Evolutionary conservation across 1,139 yeast species (phyloP), one percentile per base, ranked within the genome.

Genomic region (Sugiyamaella grinbergsii): DNA sequence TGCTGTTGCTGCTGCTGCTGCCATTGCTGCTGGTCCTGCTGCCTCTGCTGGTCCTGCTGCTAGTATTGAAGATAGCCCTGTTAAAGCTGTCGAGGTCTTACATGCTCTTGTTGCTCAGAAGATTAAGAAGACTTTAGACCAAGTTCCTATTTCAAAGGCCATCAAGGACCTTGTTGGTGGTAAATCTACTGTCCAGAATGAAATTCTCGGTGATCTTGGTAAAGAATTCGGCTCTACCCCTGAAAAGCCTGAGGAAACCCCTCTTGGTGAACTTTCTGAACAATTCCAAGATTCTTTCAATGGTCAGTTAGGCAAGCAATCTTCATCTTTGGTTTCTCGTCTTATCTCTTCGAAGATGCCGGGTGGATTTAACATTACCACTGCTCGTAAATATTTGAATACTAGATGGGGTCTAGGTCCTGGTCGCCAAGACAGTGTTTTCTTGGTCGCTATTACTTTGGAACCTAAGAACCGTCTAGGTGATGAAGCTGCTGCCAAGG

Each of bases 171-270:
- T 93, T 65, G 98, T 93, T 58, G 95, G 95, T 64, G 98, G 98
- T 76, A 93, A 93, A 71, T 93, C 98, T 24, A 93, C 98, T 33
- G 94, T 93, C 45, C 98, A 93, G 75, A 93, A 93, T 71, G 98
- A 93, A 77, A 93, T 93, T 62, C 80, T 93, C 64, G 98, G 98
- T 78, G 98, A 93, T 67, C 80, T 93, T 65, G 97, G 98, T 68
- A 93, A 93, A 72, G 98, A 93, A 74, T 93, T 93, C 66, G 98
- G 98, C 62, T 76, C 94, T 47, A 90, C 98, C 49, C 98, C 98
- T 42, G 98, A 93, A 74, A 93, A 93, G 74, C 98, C 98, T 57
- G 98, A 93, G 74, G 98, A 93, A 67, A 87, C 96, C 47, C 98
- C 98, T 58, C 80, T 93, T 65, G 89, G 82, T 65, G 98, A 93